phyloP scores from a whole-genome alignment of 768 basidiomycete genomes.

The Asterophora lycoperdoides region DNA sequence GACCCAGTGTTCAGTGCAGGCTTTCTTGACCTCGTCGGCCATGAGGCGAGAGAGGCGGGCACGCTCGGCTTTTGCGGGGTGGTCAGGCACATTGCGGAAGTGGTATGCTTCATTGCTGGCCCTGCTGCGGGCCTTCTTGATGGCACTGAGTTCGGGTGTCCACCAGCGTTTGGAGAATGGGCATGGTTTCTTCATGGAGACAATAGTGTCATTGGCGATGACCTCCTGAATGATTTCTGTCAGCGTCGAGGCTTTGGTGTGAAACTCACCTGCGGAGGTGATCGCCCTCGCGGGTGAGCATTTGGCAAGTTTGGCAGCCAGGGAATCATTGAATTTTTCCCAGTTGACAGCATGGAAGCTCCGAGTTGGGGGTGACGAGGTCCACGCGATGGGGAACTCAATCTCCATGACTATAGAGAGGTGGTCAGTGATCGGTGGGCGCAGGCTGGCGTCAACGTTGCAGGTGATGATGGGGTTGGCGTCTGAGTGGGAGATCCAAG shows the following conservation, averaged over 20 bases:
- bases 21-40: too few species aligned
- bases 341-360: constrained; percentile 24
- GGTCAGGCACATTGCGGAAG: too few species aligned
- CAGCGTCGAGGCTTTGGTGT: constrained; percentile 1
- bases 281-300: neutral
- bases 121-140: neutral
- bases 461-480: neutral
- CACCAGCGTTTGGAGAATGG: too few species aligned
- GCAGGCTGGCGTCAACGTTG: too few species aligned
- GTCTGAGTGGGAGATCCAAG: neutral
- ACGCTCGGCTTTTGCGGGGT: neutral
- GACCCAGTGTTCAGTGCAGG: neutral
- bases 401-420: constrained; percentile 25
- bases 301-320: too few species aligned
- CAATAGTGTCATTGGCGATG: neutral
- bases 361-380: neutral
- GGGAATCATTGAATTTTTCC: too few species aligned
- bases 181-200: neutral
- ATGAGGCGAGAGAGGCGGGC: neutral
- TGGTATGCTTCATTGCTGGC: neutral
- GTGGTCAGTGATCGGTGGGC: too few species aligned
- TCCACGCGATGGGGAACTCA: constrained; percentile 9
- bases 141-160: constrained; percentile 8
- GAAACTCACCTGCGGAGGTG: neutral
- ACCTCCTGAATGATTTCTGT: constrained; percentile 5